Base-by-base conservation (phyloP, 257 asterid genomes). In the Solanum verrucosum region DNA sequence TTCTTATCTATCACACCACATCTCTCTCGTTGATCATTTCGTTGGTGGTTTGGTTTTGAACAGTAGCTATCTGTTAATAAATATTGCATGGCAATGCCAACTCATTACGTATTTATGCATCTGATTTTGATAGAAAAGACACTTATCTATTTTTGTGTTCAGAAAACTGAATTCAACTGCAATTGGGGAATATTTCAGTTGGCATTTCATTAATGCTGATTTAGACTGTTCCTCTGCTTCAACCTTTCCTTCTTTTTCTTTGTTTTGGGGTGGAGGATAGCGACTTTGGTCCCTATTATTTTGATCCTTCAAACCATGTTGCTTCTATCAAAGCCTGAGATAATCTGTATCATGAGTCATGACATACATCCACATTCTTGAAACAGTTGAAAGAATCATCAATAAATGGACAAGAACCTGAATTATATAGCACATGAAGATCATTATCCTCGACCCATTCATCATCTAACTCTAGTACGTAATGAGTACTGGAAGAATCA, bases 121-220 rank as follows among this genome's bases (percentile, higher is more conserved):
- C 20, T 16, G 27, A 81, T 81, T 52, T 52, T 63, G 46, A 75
- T 35, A n/a, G 86, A 21, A 16, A 27, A 21, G 29, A 42, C 60
- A 1, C 13, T 7, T 31, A 1, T 16, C 13, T 20, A 44, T 68
- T 77, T 23, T 77, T 23, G 46, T 59, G 46, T 59, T 82, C 68
- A 89, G 68, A 73, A 83, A 83, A 72, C 78, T 87, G 83, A 73
- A 85, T 78, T 1, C 4, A 40, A 42, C 37, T 13, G 81, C 9
- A 18, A 79, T 44, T 35, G 74, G 37, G 73, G 60, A 6, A 21
- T 29, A 49, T 82, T 46, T 56, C 49, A 14, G 31, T 81, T 73
- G 85, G 89, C 87, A 23, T 86, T 20, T 31, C 86, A 82, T 83
- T 23, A 87, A 74, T 86, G 87, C 68, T 84, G 90, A 88, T 78